phyloP scores from a whole-genome alignment of 805 yeast species.

The Wickerhamomyces hampshirensis region DNA sequence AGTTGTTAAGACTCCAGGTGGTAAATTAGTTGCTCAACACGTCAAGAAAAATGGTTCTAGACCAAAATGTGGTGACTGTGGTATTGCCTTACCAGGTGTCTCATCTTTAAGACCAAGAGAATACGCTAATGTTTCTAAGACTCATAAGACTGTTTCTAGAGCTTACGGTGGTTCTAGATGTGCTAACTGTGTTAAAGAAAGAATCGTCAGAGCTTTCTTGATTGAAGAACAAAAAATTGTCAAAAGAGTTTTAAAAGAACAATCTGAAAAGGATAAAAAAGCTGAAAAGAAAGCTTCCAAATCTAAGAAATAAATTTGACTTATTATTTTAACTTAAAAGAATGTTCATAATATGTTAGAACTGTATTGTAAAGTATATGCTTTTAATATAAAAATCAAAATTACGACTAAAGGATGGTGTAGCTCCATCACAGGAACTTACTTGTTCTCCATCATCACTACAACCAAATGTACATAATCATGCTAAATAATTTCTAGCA shows the following conservation, averaged over 20 bases:
- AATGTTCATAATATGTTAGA: constrained; percentile 6
- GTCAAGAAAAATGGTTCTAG: constrained; percentile 82
- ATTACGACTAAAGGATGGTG: background rate
- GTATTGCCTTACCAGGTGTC: constrained; percentile 76
- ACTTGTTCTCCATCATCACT: too few species aligned
- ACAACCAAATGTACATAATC: too few species aligned
- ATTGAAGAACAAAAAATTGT: constrained; percentile 99
- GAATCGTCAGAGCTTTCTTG: constrained; percentile 99
- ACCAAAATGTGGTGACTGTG: constrained; percentile 84
- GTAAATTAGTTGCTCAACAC: constrained; percentile 97
- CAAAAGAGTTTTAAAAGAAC: constrained; percentile 98
- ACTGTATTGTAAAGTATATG: constrained; percentile 7
- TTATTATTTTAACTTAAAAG: constrained; percentile 9
- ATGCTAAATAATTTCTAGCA: too few species aligned
- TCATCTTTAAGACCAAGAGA: constrained; percentile 97
- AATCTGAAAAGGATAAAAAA: constrained; percentile 82
- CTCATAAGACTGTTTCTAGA: constrained; percentile 98
- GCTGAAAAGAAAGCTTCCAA: constrained; percentile 40
- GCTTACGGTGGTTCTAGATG: constrained; percentile 99
- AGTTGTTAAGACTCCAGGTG: constrained; percentile 99
- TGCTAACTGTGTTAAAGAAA: constrained; percentile 98
- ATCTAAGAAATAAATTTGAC: constrained; percentile 22
- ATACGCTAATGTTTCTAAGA: constrained; percentile 91
- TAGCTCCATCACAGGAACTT: too few species aligned
- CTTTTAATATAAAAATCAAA: constrained; percentile 16